Conservation (phyloP, 495 filamentous ascomycete genomes). For the Penicillium pancosmium region DNA sequence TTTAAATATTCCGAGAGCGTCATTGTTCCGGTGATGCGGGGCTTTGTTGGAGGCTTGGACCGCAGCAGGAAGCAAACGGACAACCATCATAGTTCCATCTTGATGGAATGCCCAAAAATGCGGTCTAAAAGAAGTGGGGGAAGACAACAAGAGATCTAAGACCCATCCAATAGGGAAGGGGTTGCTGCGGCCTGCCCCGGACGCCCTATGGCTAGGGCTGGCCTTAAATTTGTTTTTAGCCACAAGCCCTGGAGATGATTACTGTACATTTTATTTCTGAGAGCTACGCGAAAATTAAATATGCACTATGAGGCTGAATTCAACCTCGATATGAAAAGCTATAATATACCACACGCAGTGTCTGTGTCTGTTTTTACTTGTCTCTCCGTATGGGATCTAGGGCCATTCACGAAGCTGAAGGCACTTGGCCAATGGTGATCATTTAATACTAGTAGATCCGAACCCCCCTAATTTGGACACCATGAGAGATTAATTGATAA, state of each 20-base stretch:
- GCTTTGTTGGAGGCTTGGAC: not conserved
- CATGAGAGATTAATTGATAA: too few species aligned
- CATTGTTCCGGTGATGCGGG: not conserved
- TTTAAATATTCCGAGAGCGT: not conserved
- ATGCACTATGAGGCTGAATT: too few species aligned
- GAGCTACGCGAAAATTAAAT: not conserved
- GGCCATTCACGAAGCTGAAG: too few species aligned
- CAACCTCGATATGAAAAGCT: too few species aligned
- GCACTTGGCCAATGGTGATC: too few species aligned
- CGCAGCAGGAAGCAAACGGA: not conserved
- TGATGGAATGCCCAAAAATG: not conserved
- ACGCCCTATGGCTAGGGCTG: constrained; percentile 3
- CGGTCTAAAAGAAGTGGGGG: not conserved
- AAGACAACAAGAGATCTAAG: not conserved
- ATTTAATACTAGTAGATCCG: too few species aligned
- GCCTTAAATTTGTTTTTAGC: not conserved
- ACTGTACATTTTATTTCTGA: not conserved
- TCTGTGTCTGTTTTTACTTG: too few species aligned
- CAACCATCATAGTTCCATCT: not conserved
- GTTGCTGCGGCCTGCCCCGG: constrained; percentile 7
- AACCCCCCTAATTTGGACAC: too few species aligned
- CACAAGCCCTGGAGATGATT: not conserved
- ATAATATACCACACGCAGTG: too few species aligned
- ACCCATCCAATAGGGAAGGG: constrained; percentile 4
- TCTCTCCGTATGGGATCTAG: too few species aligned